Evolutionary conservation across 2,329 filamentous ascomycete species (phyloP).

Genomic region (Neurospora crassa): DNA sequence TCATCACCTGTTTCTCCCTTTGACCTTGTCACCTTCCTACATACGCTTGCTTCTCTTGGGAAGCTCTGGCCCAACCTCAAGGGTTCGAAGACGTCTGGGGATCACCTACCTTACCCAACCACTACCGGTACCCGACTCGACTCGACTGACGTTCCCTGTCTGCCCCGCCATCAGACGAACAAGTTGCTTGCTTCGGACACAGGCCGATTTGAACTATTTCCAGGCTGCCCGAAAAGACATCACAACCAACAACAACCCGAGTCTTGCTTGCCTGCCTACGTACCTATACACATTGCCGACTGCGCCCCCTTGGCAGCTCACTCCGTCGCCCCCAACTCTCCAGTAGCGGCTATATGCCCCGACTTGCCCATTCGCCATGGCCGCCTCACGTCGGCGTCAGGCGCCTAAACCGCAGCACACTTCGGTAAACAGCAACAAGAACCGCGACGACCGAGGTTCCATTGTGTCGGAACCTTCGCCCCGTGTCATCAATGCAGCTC

Average conservation of each 20-base stretch:
- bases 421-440: slow-evolving; percentile 16
- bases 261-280: not conserved
- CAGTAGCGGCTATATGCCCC: slow-evolving; percentile 12
- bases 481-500: slow-evolving; percentile 45
- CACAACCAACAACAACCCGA: not conserved
- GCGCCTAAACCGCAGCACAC: slow-evolving; percentile 20
- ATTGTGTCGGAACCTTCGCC: slow-evolving; percentile 20
- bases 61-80: not conserved
- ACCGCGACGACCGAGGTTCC: slow-evolving; percentile 16
- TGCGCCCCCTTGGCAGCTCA: not conserved
- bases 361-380: slow-evolving; percentile 18
- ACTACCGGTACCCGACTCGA: not conserved
- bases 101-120: not conserved
- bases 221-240: not conserved
- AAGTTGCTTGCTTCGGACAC: not conserved
- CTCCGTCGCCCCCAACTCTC: not conserved
- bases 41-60: not conserved
- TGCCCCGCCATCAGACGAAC: not conserved
- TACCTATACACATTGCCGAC: not conserved
- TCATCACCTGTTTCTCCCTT: not conserved
- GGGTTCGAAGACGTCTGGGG: not conserved
- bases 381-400: slow-evolving; percentile 19
- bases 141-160: not conserved
- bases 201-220: not conserved
- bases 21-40: not conserved